Conservation (phyloP, 345 rosid genomes). For the Clarkia xantiana region DNA sequence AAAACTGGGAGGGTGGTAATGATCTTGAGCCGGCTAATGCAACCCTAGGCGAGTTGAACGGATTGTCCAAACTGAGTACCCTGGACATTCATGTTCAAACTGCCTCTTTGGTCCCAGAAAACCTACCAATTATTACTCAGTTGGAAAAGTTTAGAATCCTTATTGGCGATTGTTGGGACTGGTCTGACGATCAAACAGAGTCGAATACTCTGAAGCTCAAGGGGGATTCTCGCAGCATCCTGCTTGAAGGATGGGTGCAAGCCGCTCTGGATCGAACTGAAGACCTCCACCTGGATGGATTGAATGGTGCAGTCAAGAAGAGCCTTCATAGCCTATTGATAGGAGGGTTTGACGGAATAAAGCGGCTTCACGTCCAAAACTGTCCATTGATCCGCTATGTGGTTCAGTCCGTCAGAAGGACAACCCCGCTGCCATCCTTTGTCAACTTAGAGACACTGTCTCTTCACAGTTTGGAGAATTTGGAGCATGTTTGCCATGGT, state of each 20-base stretch:
- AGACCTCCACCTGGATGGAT: conserved; percentile 5
- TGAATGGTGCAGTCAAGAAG: conserved; percentile 3
- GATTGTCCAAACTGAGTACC: conserved; percentile 3
- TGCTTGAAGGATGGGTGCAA: not conserved
- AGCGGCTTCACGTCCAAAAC: conserved; percentile 6
- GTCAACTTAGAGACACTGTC: not conserved
- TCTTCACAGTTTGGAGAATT: conserved; percentile 3
- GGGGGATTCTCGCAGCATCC: not conserved
- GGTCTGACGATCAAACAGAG: not conserved
- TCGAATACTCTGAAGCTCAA: conserved; percentile 3
- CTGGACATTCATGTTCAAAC: conserved; percentile 6
- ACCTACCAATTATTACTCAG: not conserved
- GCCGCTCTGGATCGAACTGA: conserved; percentile 3
- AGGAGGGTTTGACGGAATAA: conserved; percentile 10
- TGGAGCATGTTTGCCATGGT: conserved; percentile 8
- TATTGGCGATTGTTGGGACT: not conserved
- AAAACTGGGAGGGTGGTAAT: conserved; percentile 11
- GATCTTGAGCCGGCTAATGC: not conserved
- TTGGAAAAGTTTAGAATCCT: not conserved
- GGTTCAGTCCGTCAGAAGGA: conserved; percentile 6
- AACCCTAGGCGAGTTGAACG: conserved; percentile 12
- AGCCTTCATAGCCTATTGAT: conserved; percentile 3
- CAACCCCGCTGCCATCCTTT: not conserved
- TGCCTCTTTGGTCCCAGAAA: not conserved
- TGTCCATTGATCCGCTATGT: not conserved